Percentiles rank a stretch among this genome's conserved stretches.
These are phyloP conservation scores for Coemansia sp. DNA, from an alignment of 192 early-diverging fungal species.

Conservation along the genomic window DNA sequence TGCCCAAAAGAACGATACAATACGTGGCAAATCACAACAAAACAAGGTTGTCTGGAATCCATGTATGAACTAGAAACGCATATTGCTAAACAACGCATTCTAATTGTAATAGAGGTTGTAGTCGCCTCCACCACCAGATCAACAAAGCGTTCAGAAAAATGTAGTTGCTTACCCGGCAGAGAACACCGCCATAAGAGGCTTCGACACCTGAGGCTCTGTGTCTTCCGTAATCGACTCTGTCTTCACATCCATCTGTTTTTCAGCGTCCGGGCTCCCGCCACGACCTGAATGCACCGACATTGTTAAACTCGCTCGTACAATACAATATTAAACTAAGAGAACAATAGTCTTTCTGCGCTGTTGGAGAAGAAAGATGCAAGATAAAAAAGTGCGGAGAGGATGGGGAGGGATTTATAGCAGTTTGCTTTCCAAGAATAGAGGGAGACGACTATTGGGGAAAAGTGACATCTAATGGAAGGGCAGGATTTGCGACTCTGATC, in stretches of 20 bases:
- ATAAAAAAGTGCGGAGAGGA: too few relatives aligned
- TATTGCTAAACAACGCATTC: neutral
- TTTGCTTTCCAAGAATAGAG: too few relatives aligned
- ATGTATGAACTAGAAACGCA: too few relatives aligned
- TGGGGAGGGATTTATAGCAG: too few relatives aligned
- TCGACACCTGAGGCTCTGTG: constrained; percentile 22
- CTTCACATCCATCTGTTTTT: constrained; percentile 7
- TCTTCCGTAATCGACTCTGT: constrained; percentile 26
- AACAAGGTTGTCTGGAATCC: neutral
- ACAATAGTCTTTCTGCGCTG: neutral
- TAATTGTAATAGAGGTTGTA: too few relatives aligned
- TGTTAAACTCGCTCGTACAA: neutral
- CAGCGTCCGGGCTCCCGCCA: neutral
- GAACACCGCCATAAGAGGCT: constrained; percentile 36
- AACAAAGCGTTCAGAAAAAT: neutral
- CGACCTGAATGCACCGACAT: neutral
- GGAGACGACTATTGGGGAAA: too few relatives aligned
- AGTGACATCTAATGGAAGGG: too few relatives aligned
- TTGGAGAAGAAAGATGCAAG: too few relatives aligned
- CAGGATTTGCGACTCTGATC: too few relatives aligned
- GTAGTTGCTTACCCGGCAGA: constrained; percentile 36
- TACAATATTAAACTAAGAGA: neutral
- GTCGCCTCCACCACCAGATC: neutral
- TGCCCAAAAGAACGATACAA: neutral
- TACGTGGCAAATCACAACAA: neutral